These are phyloP conservation scores for Vinca minor DNA, from an alignment of 257 asterid species.

Conservation along the genomic window DNA sequence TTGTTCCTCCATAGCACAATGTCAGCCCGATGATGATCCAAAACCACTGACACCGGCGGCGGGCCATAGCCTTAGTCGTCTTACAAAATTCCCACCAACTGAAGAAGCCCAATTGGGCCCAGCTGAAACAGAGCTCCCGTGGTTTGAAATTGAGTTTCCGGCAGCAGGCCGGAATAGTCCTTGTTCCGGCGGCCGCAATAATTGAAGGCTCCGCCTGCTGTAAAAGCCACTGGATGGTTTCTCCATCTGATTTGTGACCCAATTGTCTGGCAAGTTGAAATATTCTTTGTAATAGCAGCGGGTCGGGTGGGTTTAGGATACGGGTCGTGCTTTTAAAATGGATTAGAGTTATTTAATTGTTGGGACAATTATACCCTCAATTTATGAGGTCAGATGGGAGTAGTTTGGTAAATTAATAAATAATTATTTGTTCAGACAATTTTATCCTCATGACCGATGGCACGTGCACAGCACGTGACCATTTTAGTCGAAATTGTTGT, in stretches of 20 bases:
- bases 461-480: too few relatives aligned
- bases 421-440: too few relatives aligned
- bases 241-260: constrained; percentile 79
- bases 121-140: constrained; percentile 32
- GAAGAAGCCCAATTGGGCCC: constrained; percentile 28
- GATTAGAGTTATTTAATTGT: too few relatives aligned
- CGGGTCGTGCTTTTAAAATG: too few relatives aligned
- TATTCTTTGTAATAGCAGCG: too few relatives aligned
- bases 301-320: too few relatives aligned
- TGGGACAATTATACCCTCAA: too few relatives aligned
- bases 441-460: too few relatives aligned
- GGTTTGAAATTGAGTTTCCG: constrained; percentile 38
- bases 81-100: constrained; percentile 41
- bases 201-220: constrained; percentile 70
- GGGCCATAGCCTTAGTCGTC: constrained; percentile 37
- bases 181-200: constrained; percentile 66
- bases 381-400: too few relatives aligned
- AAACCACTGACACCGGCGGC: constrained; percentile 28
- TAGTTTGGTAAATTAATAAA: too few relatives aligned
- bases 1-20: constrained; percentile 91
- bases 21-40: constrained; percentile 49
- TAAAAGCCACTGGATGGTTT: constrained; percentile 70
- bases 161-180: constrained; percentile 65
- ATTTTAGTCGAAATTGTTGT: too few relatives aligned
- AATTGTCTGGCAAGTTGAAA: constrained; percentile 65